Evolutionary conservation across 495 filamentous ascomycete species (phyloP), one percentile per base, ranked within the genome.

Genomic region (Apiosordaria backusii): DNA sequence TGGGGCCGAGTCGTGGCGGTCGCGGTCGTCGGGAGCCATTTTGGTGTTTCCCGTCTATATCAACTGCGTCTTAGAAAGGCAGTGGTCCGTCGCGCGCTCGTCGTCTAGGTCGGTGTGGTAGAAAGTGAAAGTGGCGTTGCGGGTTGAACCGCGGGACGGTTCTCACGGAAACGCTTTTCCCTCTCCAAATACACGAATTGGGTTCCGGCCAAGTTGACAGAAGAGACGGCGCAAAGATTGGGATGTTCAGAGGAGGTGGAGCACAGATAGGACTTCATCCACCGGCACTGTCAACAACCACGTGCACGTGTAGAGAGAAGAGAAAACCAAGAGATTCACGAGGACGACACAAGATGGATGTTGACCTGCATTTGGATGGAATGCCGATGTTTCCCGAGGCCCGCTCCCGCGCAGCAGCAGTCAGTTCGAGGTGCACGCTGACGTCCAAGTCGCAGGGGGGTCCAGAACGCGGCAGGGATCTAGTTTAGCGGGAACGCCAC

Each of bases 1-100:
- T 27, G 92, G 92, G 70, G 91, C 89, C 27, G 88, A 85, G 67
- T 81, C 79, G 27, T 57, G 57, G 24, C 29, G 57, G 35, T 45
- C 35, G 61, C 57, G 52, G 55, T 69, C 61, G 29, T 50, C 16
- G 67, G 75, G 76, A 29, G 73, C 68, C 4, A 55, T 65, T 21
- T 53, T 6, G 29, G 18, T 64, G 18, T n/a, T n/a, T n/a, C n/a
- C 10, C n/a, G n/a, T n/a, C n/a, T n/a, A 45, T 7, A 18, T 40
- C 3, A 35, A 55, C 13, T 50, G 64, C 24, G 25, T 26, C 59
- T 57, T 26, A 15, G 45, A 9, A 15, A 45, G 13, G 16, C 3
- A 13, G 13, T 13, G 0, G 35, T 45, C 35, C 16, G 10, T 45
- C 35, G 35, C 35, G 35, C 35, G 35, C 35, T 13, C 10, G 35